Conservation (phyloP, 2,329 filamentous ascomycete species). For the Chaetomium olivaceum region DNA sequence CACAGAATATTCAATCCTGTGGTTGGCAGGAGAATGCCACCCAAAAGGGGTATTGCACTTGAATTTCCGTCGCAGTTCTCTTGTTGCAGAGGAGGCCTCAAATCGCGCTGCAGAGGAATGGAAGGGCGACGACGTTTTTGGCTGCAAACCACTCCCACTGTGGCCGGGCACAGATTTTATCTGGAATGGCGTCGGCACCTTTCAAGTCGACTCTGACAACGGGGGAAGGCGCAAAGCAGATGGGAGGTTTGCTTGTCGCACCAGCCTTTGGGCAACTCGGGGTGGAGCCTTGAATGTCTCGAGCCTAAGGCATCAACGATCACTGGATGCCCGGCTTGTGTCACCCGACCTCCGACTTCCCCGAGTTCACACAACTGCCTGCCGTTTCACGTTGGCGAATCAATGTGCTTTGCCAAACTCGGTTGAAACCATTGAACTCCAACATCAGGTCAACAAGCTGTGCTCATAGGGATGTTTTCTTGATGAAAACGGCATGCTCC, state of each 20-base stretch:
- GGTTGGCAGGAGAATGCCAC: not conserved
- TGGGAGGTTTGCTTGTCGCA: not conserved
- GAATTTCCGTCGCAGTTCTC: not conserved
- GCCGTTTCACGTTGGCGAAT: not conserved
- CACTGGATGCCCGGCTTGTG: not conserved
- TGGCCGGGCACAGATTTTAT: slow-evolving; percentile 11
- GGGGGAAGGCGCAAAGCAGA: not conserved
- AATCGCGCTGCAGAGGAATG: slow-evolving; percentile 2
- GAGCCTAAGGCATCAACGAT: slow-evolving; percentile 4
- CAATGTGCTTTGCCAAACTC: not conserved
- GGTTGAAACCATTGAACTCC: not conserved
- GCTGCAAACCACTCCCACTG: slow-evolving; percentile 8
- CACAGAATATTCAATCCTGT: not conserved
- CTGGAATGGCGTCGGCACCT: not conserved
- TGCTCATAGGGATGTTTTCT: not conserved
- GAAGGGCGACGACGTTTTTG: not conserved
- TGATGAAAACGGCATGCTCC: not conserved
- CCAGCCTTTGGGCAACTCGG: not conserved
- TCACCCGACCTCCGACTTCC: not conserved
- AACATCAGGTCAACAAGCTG: not conserved
- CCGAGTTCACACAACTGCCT: not conserved
- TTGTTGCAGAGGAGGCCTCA: not conserved
- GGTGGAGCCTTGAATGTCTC: not conserved
- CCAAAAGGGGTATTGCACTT: not conserved
- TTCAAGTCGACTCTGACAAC: not conserved